Conservation (phyloP, 441 rosid genomes). For the Raphanus hybrid region DNA sequence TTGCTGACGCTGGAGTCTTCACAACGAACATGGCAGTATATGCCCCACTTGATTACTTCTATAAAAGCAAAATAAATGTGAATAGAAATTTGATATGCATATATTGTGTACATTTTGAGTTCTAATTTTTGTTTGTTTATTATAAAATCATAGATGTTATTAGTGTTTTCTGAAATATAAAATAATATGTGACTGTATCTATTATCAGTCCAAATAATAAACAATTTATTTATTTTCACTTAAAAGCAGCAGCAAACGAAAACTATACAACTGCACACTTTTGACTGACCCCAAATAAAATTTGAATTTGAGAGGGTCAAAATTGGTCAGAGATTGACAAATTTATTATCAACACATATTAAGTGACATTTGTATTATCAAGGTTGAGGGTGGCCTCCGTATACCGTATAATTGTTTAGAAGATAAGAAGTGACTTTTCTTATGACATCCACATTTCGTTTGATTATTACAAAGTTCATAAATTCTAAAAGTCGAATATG, state of each 20-base stretch:
- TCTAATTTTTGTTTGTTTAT: background rate
- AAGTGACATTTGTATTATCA: slow-evolving; percentile 33
- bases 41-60: background rate
- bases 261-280: background rate
- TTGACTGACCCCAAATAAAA: slow-evolving; percentile 10
- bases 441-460: slow-evolving; percentile 17
- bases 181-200: background rate
- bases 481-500: slow-evolving; percentile 30
- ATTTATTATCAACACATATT: slow-evolving; percentile 25
- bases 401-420: slow-evolving; percentile 21
- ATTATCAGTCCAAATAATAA: background rate
- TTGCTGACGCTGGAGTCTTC: too few relatives aligned
- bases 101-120: background rate
- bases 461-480: slow-evolving; percentile 8
- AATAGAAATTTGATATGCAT: background rate
- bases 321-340: slow-evolving; percentile 32
- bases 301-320: slow-evolving; percentile 34
- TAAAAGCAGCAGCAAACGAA: too few relatives aligned
- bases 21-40: background rate
- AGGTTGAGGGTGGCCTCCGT: background rate
- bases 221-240: background rate
- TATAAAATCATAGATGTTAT: background rate
- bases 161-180: background rate
- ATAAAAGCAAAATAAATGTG: background rate
- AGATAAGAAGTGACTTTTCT: slow-evolving; percentile 38